phyloP scores from a whole-genome alignment of 2,329 filamentous ascomycete genomes.

The Canariomyces notabilis region DNA sequence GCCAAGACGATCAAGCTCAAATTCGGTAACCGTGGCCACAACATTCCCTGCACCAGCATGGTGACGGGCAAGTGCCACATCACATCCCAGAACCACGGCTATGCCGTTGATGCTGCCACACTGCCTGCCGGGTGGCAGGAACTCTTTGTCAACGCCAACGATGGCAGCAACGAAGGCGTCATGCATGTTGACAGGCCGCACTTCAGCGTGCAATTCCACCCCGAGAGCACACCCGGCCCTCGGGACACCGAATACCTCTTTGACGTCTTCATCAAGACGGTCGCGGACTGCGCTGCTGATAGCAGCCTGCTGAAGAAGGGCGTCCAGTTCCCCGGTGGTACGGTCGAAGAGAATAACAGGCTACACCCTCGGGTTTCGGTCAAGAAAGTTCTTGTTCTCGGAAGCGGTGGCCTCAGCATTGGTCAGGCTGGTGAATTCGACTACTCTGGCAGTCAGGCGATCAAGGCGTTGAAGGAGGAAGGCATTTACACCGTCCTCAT shows the following conservation, averaged over 20 bases:
- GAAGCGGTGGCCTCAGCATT: constrained; percentile 92
- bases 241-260: constrained; percentile 95
- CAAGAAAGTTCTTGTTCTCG: constrained; percentile 92
- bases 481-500: constrained; percentile 97
- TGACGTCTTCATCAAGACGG: constrained; percentile 88
- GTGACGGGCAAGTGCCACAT: constrained; percentile 97
- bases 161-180: constrained; percentile 97
- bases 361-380: constrained; percentile 74
- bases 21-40: constrained; percentile 97
- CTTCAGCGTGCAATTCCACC: constrained; percentile 99
- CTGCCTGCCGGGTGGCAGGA: constrained; percentile 81
- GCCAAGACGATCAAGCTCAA: constrained; percentile 88
- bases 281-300: constrained; percentile 66
- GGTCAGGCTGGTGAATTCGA: constrained; percentile 98
- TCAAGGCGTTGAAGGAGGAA: constrained; percentile 97
- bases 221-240: constrained; percentile 92
- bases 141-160: constrained; percentile 96
- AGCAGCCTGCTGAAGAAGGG: constrained; percentile 62
- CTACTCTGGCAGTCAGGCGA: constrained; percentile 96
- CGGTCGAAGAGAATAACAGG: constrained; percentile 70
- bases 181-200: constrained; percentile 79
- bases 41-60: constrained; percentile 96
- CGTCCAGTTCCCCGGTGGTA: constrained; percentile 83
- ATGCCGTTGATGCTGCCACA: constrained; percentile 76
- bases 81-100: constrained; percentile 98